These are phyloP conservation scores for Pseudogymnoascus sp. DNA, from an alignment of 2,329 filamentous ascomycete species.

Conservation along the genomic window DNA sequence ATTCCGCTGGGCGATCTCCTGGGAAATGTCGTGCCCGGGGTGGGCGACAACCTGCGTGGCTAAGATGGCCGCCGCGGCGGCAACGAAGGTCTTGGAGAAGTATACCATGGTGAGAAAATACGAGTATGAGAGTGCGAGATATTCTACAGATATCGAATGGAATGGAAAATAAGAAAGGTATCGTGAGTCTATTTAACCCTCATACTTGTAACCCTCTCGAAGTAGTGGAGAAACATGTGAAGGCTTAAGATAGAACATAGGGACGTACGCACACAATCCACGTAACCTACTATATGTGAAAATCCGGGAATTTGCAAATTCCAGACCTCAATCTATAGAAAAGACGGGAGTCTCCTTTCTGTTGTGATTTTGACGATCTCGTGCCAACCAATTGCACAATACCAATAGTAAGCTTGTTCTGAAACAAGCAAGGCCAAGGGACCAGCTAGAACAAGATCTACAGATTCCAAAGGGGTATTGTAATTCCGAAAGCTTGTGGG, in stretches of 20 bases:
- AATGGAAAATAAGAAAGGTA: neutral
- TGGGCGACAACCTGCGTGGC: constrained; percentile 22
- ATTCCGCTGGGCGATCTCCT: constrained; percentile 24
- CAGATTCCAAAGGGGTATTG: neutral
- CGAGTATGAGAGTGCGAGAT: neutral
- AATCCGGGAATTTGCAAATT: neutral
- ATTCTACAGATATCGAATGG: neutral
- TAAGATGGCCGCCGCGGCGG: neutral
- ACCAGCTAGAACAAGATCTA: neutral
- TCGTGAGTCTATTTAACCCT: neutral
- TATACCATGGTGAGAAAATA: neutral
- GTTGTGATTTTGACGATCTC: neutral
- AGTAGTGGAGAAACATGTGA: neutral
- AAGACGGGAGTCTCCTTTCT: neutral
- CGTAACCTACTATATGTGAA: neutral
- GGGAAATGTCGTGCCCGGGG: constrained; percentile 27
- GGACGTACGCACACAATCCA: neutral
- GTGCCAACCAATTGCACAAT: neutral
- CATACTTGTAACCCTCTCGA: neutral
- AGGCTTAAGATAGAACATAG: neutral
- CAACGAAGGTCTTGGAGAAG: neutral
- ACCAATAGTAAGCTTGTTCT: neutral
- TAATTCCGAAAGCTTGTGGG: neutral
- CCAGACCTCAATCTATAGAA: neutral
- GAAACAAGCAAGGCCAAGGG: neutral